Percentiles rank a stretch among this genome's conserved stretches.
These are phyloP conservation scores for Dryas alaskensis DNA, from an alignment of 306 rosid genomes.

Conservation along the genomic window DNA sequence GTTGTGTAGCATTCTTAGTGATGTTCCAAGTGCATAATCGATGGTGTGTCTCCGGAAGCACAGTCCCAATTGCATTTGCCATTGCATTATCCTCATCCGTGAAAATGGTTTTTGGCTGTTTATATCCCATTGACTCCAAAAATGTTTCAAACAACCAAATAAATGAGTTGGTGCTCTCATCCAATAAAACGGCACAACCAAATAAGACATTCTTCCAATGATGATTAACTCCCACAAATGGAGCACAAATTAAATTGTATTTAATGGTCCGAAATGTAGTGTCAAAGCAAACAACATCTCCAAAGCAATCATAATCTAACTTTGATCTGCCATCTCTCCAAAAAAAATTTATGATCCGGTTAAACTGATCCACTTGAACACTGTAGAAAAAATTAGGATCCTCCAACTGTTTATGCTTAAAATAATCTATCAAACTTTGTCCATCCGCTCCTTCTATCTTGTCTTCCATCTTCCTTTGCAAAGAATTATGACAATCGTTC, in stretches of 20 bases:
- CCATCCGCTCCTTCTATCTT: conserved; percentile 2
- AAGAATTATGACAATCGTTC: background rate
- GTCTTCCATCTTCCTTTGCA: conserved; percentile 1
- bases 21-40: conserved; percentile 4
- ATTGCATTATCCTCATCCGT: conserved; percentile 17
- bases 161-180: conserved; percentile 25
- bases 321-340: conserved; percentile 29
- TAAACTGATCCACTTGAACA: conserved; percentile 17
- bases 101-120: conserved; percentile 21
- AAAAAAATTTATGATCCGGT: conserved; percentile 16
- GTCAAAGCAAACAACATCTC: conserved; percentile 23
- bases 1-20: conserved; percentile 20
- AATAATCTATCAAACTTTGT: conserved; percentile 20
- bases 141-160: conserved; percentile 23
- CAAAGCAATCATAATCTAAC: conserved; percentile 21
- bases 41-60: conserved; percentile 17
- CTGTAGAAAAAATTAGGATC: conserved; percentile 27
- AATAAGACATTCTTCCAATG: conserved; percentile 22
- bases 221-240: conserved; percentile 26
- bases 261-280: conserved; percentile 6
- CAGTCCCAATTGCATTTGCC: conserved; percentile 6
- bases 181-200: conserved; percentile 26
- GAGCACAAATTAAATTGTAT: conserved; percentile 18
- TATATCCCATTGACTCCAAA: conserved; percentile 21
- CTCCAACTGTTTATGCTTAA: conserved; percentile 8